Conservation (phyloP, 106 monocot species). For the Iris macrosiphon region DNA sequence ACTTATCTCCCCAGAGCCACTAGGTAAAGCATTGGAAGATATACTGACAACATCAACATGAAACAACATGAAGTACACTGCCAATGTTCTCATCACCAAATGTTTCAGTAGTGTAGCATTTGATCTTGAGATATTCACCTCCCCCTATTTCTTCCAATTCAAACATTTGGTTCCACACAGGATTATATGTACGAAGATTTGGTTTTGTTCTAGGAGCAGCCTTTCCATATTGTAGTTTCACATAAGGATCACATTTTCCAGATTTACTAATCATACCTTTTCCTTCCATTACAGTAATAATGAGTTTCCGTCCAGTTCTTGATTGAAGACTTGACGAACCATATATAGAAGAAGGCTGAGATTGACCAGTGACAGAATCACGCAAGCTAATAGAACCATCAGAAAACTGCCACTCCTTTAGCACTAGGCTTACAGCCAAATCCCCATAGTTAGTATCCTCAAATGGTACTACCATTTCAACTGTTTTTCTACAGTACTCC, state of each 20-base stretch:
- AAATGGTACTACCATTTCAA: constrained; percentile 87
- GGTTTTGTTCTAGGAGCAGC: constrained; percentile 59
- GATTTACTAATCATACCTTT: constrained; percentile 55
- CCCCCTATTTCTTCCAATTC: constrained; percentile 84
- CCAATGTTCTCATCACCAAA: constrained; percentile 89
- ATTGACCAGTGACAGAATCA: constrained; percentile 8
- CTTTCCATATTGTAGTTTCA: constrained; percentile 90
- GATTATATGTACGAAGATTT: constrained; percentile 37
- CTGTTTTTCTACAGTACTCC: constrained; percentile 60
- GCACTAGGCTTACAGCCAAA: constrained; percentile 56
- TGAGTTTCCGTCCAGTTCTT: constrained; percentile 77
- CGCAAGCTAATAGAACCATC: constrained; percentile 49
- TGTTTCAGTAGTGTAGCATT: constrained; percentile 65
- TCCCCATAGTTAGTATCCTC: constrained; percentile 64
- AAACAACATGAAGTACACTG: too few species aligned
- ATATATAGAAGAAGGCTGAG: constrained; percentile 32
- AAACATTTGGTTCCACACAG: constrained; percentile 70
- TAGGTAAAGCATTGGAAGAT: too few species aligned
- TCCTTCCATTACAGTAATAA: constrained; percentile 69
- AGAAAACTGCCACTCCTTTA: constrained; percentile 97
- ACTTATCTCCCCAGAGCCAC: too few species aligned
- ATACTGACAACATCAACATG: too few species aligned
- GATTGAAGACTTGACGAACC: constrained; percentile 27
- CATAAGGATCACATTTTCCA: constrained; percentile 77
- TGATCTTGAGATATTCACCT: constrained; percentile 83